Evolutionary conservation across 1,284 basidiomycete species (phyloP), one percentile per base, ranked within the genome.

Genomic region (Naganishia cerealis): DNA sequence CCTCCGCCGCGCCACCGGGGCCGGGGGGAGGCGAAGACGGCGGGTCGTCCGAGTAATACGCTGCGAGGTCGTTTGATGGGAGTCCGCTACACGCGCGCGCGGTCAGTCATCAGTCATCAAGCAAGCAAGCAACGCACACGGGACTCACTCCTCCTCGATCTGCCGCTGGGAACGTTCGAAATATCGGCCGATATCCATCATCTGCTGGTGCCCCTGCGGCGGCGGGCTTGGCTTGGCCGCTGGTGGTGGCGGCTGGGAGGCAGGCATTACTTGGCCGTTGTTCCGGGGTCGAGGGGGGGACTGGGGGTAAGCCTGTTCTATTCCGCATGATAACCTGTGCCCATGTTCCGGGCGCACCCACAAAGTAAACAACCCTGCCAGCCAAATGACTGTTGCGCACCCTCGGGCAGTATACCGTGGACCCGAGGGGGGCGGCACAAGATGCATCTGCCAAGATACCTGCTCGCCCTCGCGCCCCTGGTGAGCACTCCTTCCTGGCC

Each of bases 31-130:
- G n/a, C n/a, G n/a, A n/a, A n/a, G n/a, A n/a, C n/a, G n/a, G n/a
- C n/a, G 74, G 74, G 3, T 65, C 58, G 33, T 52, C 59, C 18
- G 74, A 72, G 66, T 78, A 77, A 54, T 80, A 79, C 53, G 74
- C 76, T 4, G 67, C 54, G 1, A 67, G 67, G 43, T 73, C 70
- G 67, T 79, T 75, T 12, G 77, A 78, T 0, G 79, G 78, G 0
- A 79, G 72, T 4, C 70, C 70, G 21, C 72, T 73, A 36, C 68
- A 69, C 38, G 16, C 16, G 21, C 16, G 36, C 21, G n/a, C n/a
- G 10, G 55, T 55, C 26, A 69, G 68, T 24, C 77, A 77, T 55
- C 79, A 79, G 50, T 72, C 76, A 5, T 65, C 53, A 1, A 66
- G 61, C 38, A 72, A 67, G 68, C 78, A 74, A 10, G 77, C 78